Evolutionary conservation across 352 stramenopile species (phyloP).

Genomic region (Pythium rishiriense): DNA sequence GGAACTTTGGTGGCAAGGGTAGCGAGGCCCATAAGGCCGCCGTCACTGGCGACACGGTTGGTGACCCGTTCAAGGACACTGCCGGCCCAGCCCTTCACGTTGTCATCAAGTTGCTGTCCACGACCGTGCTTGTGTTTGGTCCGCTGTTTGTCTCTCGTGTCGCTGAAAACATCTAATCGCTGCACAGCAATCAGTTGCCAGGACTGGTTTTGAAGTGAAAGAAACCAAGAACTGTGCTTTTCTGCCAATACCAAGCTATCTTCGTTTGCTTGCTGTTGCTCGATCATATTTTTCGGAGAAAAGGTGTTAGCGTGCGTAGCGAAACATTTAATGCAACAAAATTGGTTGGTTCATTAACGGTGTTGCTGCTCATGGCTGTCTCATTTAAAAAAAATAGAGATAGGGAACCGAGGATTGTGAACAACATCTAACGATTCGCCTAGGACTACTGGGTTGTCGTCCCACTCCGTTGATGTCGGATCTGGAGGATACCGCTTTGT

Average conservation of each 20-base stretch:
- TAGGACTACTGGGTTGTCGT: slow-evolving; percentile 41
- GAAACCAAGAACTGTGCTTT: background rate
- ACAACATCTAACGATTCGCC: slow-evolving; percentile 42
- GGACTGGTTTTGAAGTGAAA: background rate
- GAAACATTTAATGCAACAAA: too few relatives aligned
- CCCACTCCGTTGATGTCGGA: slow-evolving; percentile 27
- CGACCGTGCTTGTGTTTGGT: slow-evolving; percentile 91
- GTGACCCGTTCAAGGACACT: slow-evolving; percentile 97
- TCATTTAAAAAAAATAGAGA: slow-evolving; percentile 48
- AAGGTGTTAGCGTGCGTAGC: too few relatives aligned
- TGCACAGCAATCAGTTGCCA: background rate
- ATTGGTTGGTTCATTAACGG: too few relatives aligned
- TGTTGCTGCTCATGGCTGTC: too few relatives aligned
- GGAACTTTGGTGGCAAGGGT: slow-evolving; percentile 93
- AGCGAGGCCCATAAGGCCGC: slow-evolving; percentile 97
- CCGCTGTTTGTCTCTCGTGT: slow-evolving; percentile 90
- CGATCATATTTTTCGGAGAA: background rate
- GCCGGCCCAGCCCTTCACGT: slow-evolving; percentile 97
- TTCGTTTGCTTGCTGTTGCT: background rate
- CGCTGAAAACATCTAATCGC: slow-evolving; percentile 14
- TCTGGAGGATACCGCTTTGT: slow-evolving; percentile 25
- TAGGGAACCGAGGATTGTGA: slow-evolving; percentile 44
- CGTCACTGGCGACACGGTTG: slow-evolving; percentile 97
- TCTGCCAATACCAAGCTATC: background rate
- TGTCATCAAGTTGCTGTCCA: slow-evolving; percentile 97